Conservation (phyloP, 2,329 filamentous ascomycete species). For the Aspergillaceae sp. region DNA sequence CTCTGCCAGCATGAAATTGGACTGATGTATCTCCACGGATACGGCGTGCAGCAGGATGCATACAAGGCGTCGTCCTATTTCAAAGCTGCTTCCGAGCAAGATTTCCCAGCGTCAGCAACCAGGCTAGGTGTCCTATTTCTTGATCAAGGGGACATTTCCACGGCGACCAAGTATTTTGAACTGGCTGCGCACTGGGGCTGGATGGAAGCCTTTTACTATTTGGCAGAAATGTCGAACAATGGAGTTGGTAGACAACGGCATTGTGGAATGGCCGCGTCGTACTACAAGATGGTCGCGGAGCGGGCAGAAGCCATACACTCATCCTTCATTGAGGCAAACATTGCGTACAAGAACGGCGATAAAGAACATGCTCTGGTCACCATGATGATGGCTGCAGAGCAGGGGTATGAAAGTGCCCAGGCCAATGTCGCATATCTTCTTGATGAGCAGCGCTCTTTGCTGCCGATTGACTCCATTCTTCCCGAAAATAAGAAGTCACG, state of each 20-base stretch:
- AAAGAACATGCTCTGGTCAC: conserved; percentile 69
- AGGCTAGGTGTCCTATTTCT: conserved; percentile 76
- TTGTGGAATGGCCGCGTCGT: conserved; percentile 66
- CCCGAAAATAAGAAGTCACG: conserved; percentile 32
- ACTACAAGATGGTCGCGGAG: conserved; percentile 74
- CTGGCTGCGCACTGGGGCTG: conserved; percentile 72
- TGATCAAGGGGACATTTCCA: conserved; percentile 74
- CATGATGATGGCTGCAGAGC: conserved; percentile 82
- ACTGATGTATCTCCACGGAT: conserved; percentile 71
- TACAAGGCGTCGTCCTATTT: conserved; percentile 67
- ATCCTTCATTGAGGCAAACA: conserved; percentile 73
- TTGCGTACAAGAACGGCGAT: conserved; percentile 70
- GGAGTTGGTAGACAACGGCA: conserved; percentile 72
- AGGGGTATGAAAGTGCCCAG: conserved; percentile 82
- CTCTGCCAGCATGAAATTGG: conserved; percentile 80
- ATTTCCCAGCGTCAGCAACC: conserved; percentile 71
- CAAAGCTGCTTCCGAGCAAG: conserved; percentile 70
- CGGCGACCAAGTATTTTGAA: conserved; percentile 80
- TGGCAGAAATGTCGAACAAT: conserved; percentile 76
- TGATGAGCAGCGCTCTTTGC: conserved; percentile 59
- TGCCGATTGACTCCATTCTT: conserved; percentile 49
- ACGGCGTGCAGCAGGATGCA: conserved; percentile 62
- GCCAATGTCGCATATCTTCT: conserved; percentile 83
- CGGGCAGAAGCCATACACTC: conserved; percentile 65
- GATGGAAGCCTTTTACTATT: conserved; percentile 84